Evolutionary conservation across 768 basidiomycete genomes (phyloP), one percentile per base, ranked within the genome.

Genomic region (Pulveroboletus sp.): DNA sequence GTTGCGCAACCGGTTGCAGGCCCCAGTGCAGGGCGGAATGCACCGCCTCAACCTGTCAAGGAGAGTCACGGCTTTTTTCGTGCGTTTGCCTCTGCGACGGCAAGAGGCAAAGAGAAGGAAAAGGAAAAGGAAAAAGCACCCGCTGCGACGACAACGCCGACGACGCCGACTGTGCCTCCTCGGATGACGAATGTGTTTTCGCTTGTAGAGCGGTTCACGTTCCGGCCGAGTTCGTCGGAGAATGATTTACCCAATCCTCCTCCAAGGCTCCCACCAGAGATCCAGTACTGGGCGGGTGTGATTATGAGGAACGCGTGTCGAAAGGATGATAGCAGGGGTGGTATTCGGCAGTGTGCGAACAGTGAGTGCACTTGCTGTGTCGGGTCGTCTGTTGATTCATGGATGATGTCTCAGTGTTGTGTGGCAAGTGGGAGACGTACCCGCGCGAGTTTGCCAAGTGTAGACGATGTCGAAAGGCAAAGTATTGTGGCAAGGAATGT

Each of bases 301-400:
- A 97, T 98, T 62, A 99, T 98, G 97, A 80, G 97, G 44, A 99
- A 99, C 66, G 97, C 97, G 12, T 99, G 97, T 70, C 75, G 95
- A 64, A 98, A 99, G 73, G 97, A 98, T 59, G 95, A 98, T 54
- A 82, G 77, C 41, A 73, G 85, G 31, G 94, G 94, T 44, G 97
- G 97, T 11, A 94, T 97, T 53, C 71, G 97, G 47, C 97, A 98
- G 68, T 99, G 97, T 74, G 97, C 97, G 1, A 97, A 97, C 64
- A 97, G 87, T 90, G 55, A 66, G 85, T 78, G 20, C 14, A n/a
- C 19, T 47, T 16, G 1, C n/a, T 43, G 25, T 31, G 23, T 42
- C 21, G n/a, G 13, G 20, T 23, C 43, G 11, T 23, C 43, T 20
- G 21, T 27, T 32, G 17, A 45, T 51, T 31, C 42, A 60, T 14